Evolutionary conservation across 2,329 filamentous ascomycete species (phyloP), one percentile per base, ranked within the genome.

Genomic region (Diaporthe velutina): DNA sequence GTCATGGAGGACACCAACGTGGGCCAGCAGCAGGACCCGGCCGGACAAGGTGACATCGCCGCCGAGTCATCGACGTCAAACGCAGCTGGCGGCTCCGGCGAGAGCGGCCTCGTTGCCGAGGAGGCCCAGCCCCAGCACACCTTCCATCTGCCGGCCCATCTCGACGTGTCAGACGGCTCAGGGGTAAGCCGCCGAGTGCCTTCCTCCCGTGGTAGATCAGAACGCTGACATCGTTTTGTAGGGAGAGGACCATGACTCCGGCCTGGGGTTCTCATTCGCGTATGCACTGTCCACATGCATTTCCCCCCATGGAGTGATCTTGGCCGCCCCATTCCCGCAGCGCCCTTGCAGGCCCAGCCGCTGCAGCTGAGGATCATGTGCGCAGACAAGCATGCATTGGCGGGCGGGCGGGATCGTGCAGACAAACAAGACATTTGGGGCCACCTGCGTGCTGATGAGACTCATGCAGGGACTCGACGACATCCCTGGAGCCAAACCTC

Each of bases 391-490:
- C 64, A 67, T 54, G 64, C 48, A 40, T 3, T 33, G 1, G 45
- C 22, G 45, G 13, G 45, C 22, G 45, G 13, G 64, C 13, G 2
- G 4, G 45, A 28, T 28, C 45, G 30, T 67, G 61, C 45, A 60
- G 57, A 38, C n/a, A 45, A 28, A 17, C 52, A 17, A 67, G 28
- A 19, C 28, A 33, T 71, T 38, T n/a, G n/a, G 22, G 33, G 40
- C 55, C 33, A 19, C 28, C 30, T 25, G 35, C 4, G 9, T 72
- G 22, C 55, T 64, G 54, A 61, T 57, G 57, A 52, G 17, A 1
- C 12, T 17, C 52, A 7, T n/a, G 33, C 19, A 81, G 80, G 55
- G 80, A 79, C 25, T 81, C 80, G 9, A 81, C 80, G 10, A 79
- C 79, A 77, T 80, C 80, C 38, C 22, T 81, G 30, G 75, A 79